A percentile compares a stretch with the other conserved stretches of the same genome.
These are phyloP conservation scores for Oehlia diaphana DNA, from an alignment of 192 early-diverging fungal genomes.

Conservation along the genomic window DNA sequence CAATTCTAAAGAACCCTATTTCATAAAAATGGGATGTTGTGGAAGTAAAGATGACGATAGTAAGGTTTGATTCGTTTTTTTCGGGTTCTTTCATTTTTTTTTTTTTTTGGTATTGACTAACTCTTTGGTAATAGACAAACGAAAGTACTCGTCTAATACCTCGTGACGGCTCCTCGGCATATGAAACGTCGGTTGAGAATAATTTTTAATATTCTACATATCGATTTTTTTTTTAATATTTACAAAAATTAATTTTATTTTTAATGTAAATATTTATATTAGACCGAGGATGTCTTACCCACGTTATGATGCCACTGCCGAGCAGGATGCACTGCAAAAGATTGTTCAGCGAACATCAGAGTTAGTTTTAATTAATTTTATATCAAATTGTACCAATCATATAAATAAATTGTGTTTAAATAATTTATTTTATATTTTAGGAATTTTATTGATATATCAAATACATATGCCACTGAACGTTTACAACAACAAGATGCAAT, in stretches of 20 bases:
- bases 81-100: background rate
- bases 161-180: background rate
- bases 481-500: slow-evolving; percentile 31
- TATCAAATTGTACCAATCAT: too few relatives aligned
- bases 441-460: slow-evolving; percentile 29
- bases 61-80: slow-evolving; percentile 6
- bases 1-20: background rate
- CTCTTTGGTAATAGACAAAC: background rate
- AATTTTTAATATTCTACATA: background rate
- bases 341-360: slow-evolving; percentile 27
- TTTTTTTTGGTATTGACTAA: background rate
- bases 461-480: slow-evolving; percentile 8
- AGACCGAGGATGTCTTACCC: background rate
- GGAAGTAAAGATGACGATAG: slow-evolving; percentile 14
- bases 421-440: background rate
- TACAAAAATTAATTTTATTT: background rate
- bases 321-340: slow-evolving; percentile 6
- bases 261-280: background rate
- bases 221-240: background rate
- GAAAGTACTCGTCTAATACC: slow-evolving; percentile 14
- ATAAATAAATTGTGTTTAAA: background rate
- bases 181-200: background rate
- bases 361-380: background rate
- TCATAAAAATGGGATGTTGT: slow-evolving; percentile 21
- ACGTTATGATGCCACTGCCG: slow-evolving; percentile 14